Evolutionary conservation across 2,329 filamentous ascomycete species (phyloP).

Genomic region (Moelleriella libera): DNA sequence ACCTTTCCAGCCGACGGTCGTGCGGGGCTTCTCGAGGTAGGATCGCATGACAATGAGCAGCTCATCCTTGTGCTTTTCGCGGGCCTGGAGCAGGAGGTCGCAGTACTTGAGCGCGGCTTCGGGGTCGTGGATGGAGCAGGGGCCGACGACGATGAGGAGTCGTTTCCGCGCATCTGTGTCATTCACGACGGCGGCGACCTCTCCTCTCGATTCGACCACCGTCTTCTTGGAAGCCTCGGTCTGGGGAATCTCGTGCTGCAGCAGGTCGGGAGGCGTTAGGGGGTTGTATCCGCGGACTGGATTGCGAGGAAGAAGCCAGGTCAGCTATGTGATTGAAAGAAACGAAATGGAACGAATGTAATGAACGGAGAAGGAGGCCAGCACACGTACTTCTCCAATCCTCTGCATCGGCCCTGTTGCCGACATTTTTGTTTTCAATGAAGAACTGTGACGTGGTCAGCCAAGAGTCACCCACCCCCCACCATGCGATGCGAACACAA

Average conservation of each 20-base stretch:
- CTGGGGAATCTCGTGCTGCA: conserved; percentile 79
- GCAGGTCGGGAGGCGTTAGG: conserved; percentile 81
- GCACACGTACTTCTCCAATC: conserved; percentile 62
- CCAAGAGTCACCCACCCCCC: conserved; percentile 14
- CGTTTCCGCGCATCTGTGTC: conserved; percentile 46
- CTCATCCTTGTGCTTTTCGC: conserved; percentile 79
- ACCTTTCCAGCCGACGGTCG: conserved; percentile 97
- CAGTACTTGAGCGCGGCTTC: conserved; percentile 86
- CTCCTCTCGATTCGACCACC: conserved; percentile 45
- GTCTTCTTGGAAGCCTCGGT: conserved; percentile 42
- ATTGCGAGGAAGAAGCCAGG: conserved; percentile 7
- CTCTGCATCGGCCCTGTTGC: conserved; percentile 59
- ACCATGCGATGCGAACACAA: neutral
- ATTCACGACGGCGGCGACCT: conserved; percentile 56
- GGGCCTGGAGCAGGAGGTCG: conserved; percentile 63
- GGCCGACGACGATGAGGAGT: conserved; percentile 68
- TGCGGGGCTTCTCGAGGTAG: conserved; percentile 96
- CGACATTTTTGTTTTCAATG: conserved; percentile 66
- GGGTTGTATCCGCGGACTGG: conserved; percentile 82
- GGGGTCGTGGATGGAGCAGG: conserved; percentile 96
- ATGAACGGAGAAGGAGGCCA: neutral
- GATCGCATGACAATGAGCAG: conserved; percentile 93
- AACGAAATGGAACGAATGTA: neutral
- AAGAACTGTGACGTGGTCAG: conserved; percentile 36
- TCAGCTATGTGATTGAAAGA: neutral